phyloP scores from a whole-genome alignment of 1,284 basidiomycete genomes.

The Moniliella sp. region DNA sequence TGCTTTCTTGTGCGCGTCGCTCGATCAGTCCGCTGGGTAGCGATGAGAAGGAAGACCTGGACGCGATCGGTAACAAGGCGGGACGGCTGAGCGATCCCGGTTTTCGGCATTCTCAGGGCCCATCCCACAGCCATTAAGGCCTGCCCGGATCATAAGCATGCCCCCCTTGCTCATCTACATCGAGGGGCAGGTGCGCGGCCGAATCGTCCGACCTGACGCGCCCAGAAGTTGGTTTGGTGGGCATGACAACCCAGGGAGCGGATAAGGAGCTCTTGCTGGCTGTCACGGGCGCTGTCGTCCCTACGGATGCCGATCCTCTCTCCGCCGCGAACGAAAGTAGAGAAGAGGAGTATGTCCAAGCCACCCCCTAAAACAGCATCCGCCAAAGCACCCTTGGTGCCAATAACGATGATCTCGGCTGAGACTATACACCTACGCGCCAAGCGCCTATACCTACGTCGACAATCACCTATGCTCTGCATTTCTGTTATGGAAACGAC shows the following conservation, averaged over 20 bases:
- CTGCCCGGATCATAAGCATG: conserved; percentile 69
- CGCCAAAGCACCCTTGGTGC: too few relatives aligned
- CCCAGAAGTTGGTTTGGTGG: conserved; percentile 45
- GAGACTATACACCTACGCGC: too few relatives aligned
- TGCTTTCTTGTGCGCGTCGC: conserved; percentile 1
- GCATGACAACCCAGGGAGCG: conserved; percentile 48
- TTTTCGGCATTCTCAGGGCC: conserved; percentile 79
- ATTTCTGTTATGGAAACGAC: too few relatives aligned
- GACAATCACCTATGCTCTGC: too few relatives aligned
- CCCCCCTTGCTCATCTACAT: conserved; percentile 80
- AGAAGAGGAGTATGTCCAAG: too few relatives aligned
- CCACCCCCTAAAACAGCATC: too few relatives aligned
- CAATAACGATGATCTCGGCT: too few relatives aligned
- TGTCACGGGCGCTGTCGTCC: conserved; percentile 24
- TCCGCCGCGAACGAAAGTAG: too few relatives aligned
- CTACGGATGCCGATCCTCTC: too few relatives aligned
- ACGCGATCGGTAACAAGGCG: conserved; percentile 32
- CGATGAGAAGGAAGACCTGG: conserved; percentile 6
- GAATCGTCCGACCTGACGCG: conserved; percentile 48
- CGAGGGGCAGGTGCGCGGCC: conserved; percentile 65
- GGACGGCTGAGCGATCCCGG: conserved; percentile 64
- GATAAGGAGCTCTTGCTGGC: conserved; percentile 28
- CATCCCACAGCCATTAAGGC: too few relatives aligned
- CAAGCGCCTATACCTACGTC: too few relatives aligned
- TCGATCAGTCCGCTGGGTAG: not conserved